Conservation (phyloP, 2,329 filamentous ascomycete species). For the Claviceps lovelessii region DNA sequence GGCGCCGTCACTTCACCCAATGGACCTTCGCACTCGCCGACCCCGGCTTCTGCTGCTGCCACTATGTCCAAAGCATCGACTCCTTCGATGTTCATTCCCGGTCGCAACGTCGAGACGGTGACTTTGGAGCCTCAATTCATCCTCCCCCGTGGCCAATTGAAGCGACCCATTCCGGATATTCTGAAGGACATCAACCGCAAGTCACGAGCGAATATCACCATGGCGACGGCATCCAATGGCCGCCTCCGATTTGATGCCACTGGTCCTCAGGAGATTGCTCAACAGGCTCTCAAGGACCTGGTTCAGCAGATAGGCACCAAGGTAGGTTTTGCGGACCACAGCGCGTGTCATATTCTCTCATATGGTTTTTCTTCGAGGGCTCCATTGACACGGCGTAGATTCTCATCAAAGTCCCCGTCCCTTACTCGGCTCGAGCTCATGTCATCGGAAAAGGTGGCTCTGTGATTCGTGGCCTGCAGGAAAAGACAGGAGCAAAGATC, state of each 20-base stretch:
- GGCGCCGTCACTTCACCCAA: conserved; percentile 38
- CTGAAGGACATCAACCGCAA: conserved; percentile 85
- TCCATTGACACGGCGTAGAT: conserved; percentile 19
- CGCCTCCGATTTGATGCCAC: conserved; percentile 70
- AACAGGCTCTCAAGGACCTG: conserved; percentile 79
- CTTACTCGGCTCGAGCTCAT: conserved; percentile 67
- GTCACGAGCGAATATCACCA: conserved; percentile 72
- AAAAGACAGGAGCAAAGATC: conserved; percentile 78
- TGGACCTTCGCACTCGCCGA: conserved; percentile 44
- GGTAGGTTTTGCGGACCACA: conserved; percentile 35
- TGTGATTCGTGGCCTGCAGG: conserved; percentile 79
- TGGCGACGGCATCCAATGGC: conserved; percentile 58
- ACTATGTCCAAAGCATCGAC: conserved; percentile 21
- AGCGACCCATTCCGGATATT: conserved; percentile 71
- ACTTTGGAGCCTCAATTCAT: conserved; percentile 63
- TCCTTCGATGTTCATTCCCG: conserved; percentile 57
- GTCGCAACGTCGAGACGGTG: conserved; percentile 66
- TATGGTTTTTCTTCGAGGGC: background rate
- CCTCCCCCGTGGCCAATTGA: conserved; percentile 61
- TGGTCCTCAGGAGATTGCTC: conserved; percentile 69
- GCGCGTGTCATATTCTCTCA: too few relatives aligned
- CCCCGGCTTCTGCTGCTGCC: conserved; percentile 46
- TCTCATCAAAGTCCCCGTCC: conserved; percentile 63
- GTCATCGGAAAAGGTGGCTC: conserved; percentile 89
- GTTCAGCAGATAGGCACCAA: conserved; percentile 77